Conservation (phyloP, 805 yeast species). For the Yamadazyma endophytica region DNA sequence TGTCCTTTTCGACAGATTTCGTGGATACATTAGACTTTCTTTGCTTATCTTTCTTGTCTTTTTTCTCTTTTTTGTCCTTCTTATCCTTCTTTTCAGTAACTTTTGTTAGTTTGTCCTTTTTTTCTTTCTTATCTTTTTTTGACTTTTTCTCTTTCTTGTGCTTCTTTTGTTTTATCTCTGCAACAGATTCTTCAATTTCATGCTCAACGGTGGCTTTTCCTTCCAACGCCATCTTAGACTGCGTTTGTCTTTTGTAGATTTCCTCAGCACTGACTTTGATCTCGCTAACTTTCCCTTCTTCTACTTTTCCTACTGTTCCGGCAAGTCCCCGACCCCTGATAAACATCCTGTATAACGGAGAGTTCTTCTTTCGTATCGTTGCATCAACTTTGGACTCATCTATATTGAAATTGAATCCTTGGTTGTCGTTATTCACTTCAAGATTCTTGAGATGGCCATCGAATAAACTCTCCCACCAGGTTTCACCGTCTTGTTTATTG, state of each 20-base stretch:
- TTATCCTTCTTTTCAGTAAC: constrained; percentile 15
- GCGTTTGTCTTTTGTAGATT: constrained; percentile 11
- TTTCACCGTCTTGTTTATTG: constrained; percentile 63
- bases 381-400: constrained; percentile 43
- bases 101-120: constrained; percentile 6
- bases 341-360: constrained; percentile 82
- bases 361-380: constrained; percentile 46
- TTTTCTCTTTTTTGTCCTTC: constrained; percentile 16
- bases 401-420: constrained; percentile 50
- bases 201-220: constrained; percentile 21
- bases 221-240: constrained; percentile 16
- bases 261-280: constrained; percentile 10
- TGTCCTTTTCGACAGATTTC: too few relatives aligned
- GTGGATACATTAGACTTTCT: too few relatives aligned
- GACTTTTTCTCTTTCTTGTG: constrained; percentile 19
- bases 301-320: constrained; percentile 58
- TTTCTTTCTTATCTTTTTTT: constrained; percentile 16
- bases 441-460: constrained; percentile 86
- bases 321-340: constrained; percentile 80
- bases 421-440: constrained; percentile 44
- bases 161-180: constrained; percentile 18
- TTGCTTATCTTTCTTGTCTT: constrained; percentile 14
- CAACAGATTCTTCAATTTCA: constrained; percentile 16
- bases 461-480: constrained; percentile 97
- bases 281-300: constrained; percentile 10